phyloP scores from a whole-genome alignment of 2,329 filamentous ascomycete species.

The Lithohypha guttulata region DNA sequence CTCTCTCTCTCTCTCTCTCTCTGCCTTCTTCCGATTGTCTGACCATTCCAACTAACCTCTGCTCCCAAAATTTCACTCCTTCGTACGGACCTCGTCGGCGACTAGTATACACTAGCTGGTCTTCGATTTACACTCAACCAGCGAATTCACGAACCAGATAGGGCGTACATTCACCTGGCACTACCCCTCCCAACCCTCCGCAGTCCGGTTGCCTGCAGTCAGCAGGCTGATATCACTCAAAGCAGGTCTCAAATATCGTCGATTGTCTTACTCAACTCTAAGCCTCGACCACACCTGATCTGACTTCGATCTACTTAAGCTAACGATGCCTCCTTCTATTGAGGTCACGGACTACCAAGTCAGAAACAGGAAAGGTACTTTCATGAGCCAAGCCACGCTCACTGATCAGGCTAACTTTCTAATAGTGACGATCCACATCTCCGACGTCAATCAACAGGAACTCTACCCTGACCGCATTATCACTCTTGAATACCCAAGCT shows the following conservation, averaged over 20 bases:
- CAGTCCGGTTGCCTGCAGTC: constrained; percentile 1
- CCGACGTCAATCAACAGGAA: constrained; percentile 3
- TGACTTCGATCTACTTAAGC: not conserved
- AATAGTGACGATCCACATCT: constrained; percentile 5
- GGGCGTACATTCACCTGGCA: no score
- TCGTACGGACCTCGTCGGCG: no score
- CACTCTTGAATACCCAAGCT: constrained; percentile 13
- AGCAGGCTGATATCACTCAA: not conserved
- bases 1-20: no score
- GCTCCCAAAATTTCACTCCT: no score
- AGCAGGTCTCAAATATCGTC: not conserved
- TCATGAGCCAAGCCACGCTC: not conserved
- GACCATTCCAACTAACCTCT: no score
- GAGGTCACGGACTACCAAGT: not conserved
- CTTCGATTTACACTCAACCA: no score
- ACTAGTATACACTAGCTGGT: no score
- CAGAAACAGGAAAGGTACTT: constrained; percentile 2
- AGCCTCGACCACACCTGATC: not conserved
- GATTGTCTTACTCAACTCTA: not conserved
- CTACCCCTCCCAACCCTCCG: constrained; percentile 12
- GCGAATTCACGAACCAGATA: no score
- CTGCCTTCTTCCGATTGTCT: no score
- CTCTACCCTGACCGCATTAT: constrained; percentile 5
- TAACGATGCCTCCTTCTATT: not conserved
- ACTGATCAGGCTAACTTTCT: not conserved